Evolutionary conservation across 2,329 filamentous ascomycete species (phyloP).

Genomic region (Fusarium dlaminii): DNA sequence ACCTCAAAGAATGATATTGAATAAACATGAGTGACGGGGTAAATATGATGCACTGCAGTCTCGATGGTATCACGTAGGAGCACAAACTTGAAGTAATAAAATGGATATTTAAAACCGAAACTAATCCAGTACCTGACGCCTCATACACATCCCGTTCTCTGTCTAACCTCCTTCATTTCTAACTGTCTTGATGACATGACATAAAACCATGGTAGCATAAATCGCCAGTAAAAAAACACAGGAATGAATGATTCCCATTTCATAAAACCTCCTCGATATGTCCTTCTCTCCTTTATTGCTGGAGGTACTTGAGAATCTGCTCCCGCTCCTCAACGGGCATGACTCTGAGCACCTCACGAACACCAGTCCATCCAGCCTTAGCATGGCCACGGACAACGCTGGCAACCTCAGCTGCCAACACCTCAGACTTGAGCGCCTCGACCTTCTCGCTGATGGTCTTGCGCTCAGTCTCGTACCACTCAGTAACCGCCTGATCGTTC

Average conservation of each 20-base stretch:
- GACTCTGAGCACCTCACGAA: conserved; percentile 85
- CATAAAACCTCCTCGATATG: background rate
- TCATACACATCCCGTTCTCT: conserved; percentile 33
- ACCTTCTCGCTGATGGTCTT: conserved; percentile 85
- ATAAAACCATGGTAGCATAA: conserved; percentile 35
- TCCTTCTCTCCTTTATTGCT: conserved; percentile 48
- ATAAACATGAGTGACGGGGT: background rate
- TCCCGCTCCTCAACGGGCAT: conserved; percentile 91
- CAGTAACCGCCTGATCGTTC: conserved; percentile 83
- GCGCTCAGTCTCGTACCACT: conserved; percentile 97
- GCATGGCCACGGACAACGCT: conserved; percentile 57
- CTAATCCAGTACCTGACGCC: conserved; percentile 38
- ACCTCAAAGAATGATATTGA: background rate
- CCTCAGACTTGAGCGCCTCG: conserved; percentile 82
- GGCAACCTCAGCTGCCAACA: conserved; percentile 60
- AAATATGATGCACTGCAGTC: background rate
- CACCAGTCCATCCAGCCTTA: conserved; percentile 82
- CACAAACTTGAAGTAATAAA: background rate
- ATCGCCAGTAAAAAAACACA: conserved; percentile 32
- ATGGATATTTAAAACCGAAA: conserved; percentile 35
- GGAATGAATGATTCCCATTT: conserved; percentile 8
- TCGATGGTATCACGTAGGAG: background rate
- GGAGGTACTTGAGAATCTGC: conserved; percentile 72
- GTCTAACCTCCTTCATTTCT: conserved; percentile 39
- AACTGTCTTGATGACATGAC: conserved; percentile 30